Base-by-base conservation (phyloP, 495 filamentous ascomycete species). In the Penicillium malachiteum region DNA sequence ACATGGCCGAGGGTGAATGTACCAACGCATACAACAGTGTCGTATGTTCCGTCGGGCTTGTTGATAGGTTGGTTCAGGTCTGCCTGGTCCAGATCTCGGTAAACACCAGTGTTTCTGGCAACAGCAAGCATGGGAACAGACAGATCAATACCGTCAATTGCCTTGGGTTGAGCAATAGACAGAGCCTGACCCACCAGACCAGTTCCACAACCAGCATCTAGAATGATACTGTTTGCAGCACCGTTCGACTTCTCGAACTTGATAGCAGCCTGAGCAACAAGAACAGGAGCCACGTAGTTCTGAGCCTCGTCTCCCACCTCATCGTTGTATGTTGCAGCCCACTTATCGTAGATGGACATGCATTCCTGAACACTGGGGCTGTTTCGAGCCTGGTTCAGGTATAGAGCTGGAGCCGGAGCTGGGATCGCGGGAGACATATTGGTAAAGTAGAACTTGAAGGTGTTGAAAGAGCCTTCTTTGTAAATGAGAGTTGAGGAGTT, bases 151-250 rank as follows among this genome's bases (percentile, higher is more conserved):
- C 48, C 48, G 40, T 50, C 48, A 32, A 80, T 74, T 18, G 57
- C 57, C 9, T 59, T 61, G 0, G 63, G 60, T 1, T 67, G 62
- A 42, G 60, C 48, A 18, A 64, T 51, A n/a, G 64, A 56, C n/a
- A 79, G 72, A 7, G 65, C 72, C 30, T 69, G 58, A 3, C 71
- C 75, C 5, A 73, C 73, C 6, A 77, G 66, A 0, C 77, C 77
- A 5, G 73, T 80, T 30, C 77, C 77, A 56, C 77, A 80, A 30
- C 76, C 77, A 32, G 77, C 77, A 50, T 80, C 77, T 0, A 80
- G 69, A 39, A 78, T 63, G 11, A 58, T 49, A 7, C 60, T 66
- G 16, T 63, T 53, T 32, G 58, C 42, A 10, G 63, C 47, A 11
- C 34, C 58, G 17, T 40, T 65, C 4, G 62, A 34, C 10, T 55